These are phyloP conservation scores for Pichia terricola DNA, from an alignment of 1,139 yeast genomes.

Conservation along the genomic window DNA sequence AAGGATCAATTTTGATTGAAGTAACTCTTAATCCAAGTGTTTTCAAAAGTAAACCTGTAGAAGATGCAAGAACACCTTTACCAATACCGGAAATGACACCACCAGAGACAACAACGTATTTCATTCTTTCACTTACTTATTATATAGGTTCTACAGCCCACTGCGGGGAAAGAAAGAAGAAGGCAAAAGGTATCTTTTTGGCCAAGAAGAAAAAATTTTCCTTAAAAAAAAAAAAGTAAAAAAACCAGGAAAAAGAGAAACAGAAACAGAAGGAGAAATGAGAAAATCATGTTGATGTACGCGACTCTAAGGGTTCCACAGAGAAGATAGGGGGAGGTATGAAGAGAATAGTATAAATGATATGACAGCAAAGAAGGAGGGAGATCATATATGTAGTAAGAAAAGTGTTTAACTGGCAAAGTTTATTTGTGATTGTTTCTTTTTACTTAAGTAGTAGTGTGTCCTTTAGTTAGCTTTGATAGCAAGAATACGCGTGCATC, in stretches of 20 bases:
- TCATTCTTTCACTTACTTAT: conserved; percentile 39
- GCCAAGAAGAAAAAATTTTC: not conserved
- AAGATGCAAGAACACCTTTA: conserved; percentile 94
- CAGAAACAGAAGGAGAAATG: no score
- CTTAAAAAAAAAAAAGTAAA: not conserved
- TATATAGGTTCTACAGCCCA: not conserved
- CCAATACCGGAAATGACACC: conserved; percentile 99
- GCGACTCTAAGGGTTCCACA: no score
- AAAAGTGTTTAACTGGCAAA: no score
- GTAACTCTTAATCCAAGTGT: conserved; percentile 92
- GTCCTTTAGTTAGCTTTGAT: no score
- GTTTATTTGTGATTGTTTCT: no score
- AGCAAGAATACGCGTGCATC: no score
- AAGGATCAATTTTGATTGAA: conserved; percentile 96
- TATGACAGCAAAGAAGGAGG: no score
- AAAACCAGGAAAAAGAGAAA: not conserved
- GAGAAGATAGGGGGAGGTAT: no score
- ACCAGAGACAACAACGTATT: conserved; percentile 98
- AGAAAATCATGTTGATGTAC: no score
- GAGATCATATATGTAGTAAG: no score
- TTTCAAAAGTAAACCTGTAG: conserved; percentile 90
- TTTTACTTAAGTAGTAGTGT: no score
- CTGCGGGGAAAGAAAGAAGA: conserved; percentile 9
- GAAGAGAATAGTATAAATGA: no score
- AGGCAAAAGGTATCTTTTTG: conserved; percentile 1